These are phyloP conservation scores for Cyclotella baltica DNA, from an alignment of 108 stramenopile genomes.

Conservation along the genomic window DNA sequence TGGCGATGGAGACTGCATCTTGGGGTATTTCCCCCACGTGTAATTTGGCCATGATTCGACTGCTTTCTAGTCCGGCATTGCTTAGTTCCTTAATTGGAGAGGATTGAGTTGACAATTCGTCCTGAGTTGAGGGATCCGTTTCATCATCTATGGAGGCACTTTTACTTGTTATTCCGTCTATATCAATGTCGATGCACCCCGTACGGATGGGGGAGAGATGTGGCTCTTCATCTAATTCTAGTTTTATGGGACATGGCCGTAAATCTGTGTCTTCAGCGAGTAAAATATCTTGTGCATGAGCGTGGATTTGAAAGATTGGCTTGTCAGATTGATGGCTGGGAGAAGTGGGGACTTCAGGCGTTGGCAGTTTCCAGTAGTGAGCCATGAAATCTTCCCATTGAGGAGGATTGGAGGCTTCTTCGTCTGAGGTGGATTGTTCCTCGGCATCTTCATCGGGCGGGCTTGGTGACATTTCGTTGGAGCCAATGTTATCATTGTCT, in stretches of 20 bases:
- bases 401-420: not conserved
- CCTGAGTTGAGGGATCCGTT: not conserved
- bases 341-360: not conserved
- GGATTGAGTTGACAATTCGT: not conserved
- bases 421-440: not conserved
- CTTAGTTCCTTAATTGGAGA: slow-evolving; percentile 21
- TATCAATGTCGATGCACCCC: slow-evolving; percentile 44
- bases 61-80: slow-evolving; percentile 24
- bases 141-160: slow-evolving; percentile 5
- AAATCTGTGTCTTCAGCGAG: slow-evolving; percentile 42
- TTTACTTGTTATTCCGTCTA: slow-evolving; percentile 7
- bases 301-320: slow-evolving; percentile 13
- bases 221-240: slow-evolving; percentile 42
- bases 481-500: not conserved
- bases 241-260: slow-evolving; percentile 37
- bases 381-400: slow-evolving; percentile 57
- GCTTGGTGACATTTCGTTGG: too few species aligned
- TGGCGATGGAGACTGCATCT: slow-evolving; percentile 12
- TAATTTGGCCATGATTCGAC: slow-evolving; percentile 31
- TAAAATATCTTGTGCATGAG: slow-evolving; percentile 14
- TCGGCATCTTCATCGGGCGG: too few species aligned
- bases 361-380: slow-evolving; percentile 28
- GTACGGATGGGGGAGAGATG: slow-evolving; percentile 23
- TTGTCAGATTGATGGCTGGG: too few species aligned
- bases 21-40: slow-evolving; percentile 10